Conservation (phyloP, 2,329 filamentous ascomycete genomes). For the Trichothecium roseum region DNA sequence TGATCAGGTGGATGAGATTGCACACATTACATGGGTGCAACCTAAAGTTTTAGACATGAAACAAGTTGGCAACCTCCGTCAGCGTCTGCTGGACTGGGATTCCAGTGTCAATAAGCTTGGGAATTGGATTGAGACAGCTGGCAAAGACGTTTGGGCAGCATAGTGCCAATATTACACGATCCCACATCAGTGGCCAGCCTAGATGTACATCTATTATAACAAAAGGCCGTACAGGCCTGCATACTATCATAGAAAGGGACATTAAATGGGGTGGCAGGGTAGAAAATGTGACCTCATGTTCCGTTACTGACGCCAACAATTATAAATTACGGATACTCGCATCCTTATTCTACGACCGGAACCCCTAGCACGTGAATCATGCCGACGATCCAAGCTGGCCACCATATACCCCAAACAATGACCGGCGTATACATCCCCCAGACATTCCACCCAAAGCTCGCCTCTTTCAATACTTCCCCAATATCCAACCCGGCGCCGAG, state of each 20-base stretch:
- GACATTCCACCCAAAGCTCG: slow-evolving; percentile 80
- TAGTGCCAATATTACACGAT: slow-evolving; percentile 24
- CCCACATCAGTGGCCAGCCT: too few species aligned
- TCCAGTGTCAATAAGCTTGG: slow-evolving; percentile 90
- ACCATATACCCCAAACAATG: slow-evolving; percentile 91
- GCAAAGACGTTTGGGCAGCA: slow-evolving; percentile 92
- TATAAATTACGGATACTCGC: too few species aligned
- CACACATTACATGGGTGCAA: slow-evolving; percentile 97
- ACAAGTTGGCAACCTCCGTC: slow-evolving; percentile 89
- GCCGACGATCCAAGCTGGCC: slow-evolving; percentile 77
- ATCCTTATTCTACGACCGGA: not conserved
- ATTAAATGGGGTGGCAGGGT: too few species aligned
- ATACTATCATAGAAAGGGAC: not conserved
- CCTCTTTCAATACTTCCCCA: slow-evolving; percentile 53
- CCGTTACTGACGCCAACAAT: too few species aligned
- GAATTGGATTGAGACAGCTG: slow-evolving; percentile 91
- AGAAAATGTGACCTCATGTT: too few species aligned
- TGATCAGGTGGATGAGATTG: slow-evolving; percentile 90
- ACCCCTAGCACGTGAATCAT: slow-evolving; percentile 41
- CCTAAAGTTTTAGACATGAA: slow-evolving; percentile 94
- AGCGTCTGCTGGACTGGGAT: slow-evolving; percentile 86
- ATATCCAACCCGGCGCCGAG: slow-evolving; percentile 30
- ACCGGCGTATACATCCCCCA: slow-evolving; percentile 85
- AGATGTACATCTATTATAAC: too few species aligned
- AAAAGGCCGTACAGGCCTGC: too few species aligned